These are phyloP conservation scores for Hypoxylon crocopeplum DNA, from an alignment of 495 filamentous ascomycete species.

Conservation along the genomic window DNA sequence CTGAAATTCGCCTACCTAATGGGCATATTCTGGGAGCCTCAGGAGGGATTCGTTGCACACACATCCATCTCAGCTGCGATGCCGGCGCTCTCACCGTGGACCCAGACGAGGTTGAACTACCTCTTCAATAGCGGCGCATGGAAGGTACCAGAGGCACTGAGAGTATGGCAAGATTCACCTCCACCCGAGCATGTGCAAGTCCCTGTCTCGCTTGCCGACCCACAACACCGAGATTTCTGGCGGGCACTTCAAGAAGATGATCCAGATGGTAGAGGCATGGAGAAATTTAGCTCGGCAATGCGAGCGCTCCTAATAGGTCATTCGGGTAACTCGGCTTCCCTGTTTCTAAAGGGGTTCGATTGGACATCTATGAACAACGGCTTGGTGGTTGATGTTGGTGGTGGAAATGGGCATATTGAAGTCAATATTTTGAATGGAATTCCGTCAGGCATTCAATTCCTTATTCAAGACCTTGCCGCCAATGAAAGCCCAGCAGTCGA, in stretches of 20 bases:
- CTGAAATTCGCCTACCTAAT: constrained; percentile 5
- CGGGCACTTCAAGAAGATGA: not conserved
- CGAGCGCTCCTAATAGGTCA: not conserved
- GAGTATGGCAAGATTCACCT: not conserved
- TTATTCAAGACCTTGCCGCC: constrained; percentile 4
- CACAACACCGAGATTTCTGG: constrained; percentile 3
- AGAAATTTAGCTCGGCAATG: constrained; percentile 14
- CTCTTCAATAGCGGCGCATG: constrained; percentile 1
- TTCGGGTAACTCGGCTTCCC: not conserved
- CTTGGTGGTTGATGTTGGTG: constrained; percentile 5
- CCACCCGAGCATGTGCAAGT: not conserved
- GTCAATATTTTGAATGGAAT: not conserved
- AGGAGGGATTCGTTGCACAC: constrained; percentile 1
- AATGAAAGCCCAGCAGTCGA: constrained; percentile 1
- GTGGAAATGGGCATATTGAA: constrained; percentile 9
- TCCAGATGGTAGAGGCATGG: constrained; percentile 1
- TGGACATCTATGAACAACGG: not conserved
- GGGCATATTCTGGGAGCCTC: constrained; percentile 9
- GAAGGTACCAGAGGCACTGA: constrained; percentile 3
- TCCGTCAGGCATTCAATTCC: constrained; percentile 2
- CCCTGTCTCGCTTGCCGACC: constrained; percentile 3
- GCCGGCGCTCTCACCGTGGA: not conserved
- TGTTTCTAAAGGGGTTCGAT: constrained; percentile 2
- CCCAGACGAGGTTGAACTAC: not conserved
- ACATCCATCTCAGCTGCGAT: constrained; percentile 11